A percentile compares a stretch with the other conserved stretches of the same genome.
Evolutionary conservation across 805 yeast genomes (phyloP).

Genomic region (Myxozyma neotropica): DNA sequence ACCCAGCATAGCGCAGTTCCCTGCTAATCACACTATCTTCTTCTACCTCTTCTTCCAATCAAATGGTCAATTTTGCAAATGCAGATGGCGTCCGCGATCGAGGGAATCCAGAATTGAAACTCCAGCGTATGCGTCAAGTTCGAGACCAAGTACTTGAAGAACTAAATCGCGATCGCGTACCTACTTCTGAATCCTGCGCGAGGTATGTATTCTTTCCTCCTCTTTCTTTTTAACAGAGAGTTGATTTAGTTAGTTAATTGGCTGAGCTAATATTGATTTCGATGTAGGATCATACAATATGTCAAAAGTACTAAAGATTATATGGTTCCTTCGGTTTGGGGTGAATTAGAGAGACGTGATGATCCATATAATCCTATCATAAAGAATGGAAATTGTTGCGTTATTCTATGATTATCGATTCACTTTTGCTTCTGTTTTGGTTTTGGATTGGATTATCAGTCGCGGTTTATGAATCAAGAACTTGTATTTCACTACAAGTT

Average conservation of each 20-base stretch:
- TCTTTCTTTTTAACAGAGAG: background rate
- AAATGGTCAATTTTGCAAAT: constrained; percentile 1
- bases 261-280: background rate
- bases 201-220: background rate
- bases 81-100: constrained; percentile 15
- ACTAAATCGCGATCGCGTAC: constrained; percentile 20
- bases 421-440: too few relatives aligned
- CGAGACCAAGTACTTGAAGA: constrained; percentile 15
- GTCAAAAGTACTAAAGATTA: constrained; percentile 30
- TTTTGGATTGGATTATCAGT: too few relatives aligned
- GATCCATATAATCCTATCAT: constrained; percentile 33
- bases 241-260: too few relatives aligned
- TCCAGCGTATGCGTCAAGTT: constrained; percentile 12
- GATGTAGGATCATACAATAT: constrained; percentile 26
- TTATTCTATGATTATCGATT: constrained; percentile 8
- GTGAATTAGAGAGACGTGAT: constrained; percentile 27
- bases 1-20: too few relatives aligned
- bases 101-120: constrained; percentile 9
- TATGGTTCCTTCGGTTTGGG: constrained; percentile 35
- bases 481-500: background rate
- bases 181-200: constrained; percentile 15
- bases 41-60: too few relatives aligned
- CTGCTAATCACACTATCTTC: too few relatives aligned
- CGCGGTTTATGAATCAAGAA: too few relatives aligned
- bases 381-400: constrained; percentile 20